Percentiles rank a stretch among this genome's conserved stretches.
Conservation (phyloP, 1,139 yeast species). For the Sugiyamaella pinicola region DNA sequence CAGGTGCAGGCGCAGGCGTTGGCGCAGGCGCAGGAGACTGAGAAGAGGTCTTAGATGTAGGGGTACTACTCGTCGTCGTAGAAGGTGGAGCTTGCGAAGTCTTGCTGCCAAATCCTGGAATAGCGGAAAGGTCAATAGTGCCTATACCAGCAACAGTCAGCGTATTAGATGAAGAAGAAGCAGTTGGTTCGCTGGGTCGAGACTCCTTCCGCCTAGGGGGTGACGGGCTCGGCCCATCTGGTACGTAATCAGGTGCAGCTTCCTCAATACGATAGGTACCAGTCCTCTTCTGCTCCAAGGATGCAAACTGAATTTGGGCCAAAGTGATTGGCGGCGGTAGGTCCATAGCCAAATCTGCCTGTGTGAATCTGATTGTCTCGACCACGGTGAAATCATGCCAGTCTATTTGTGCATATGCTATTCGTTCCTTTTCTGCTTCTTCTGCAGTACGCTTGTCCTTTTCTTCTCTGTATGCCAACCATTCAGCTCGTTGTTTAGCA, state of each 20-base stretch:
- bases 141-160: slow-evolving; percentile 10
- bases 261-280: slow-evolving; percentile 42
- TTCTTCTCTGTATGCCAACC: slow-evolving; percentile 47
- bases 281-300: slow-evolving; percentile 53
- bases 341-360: slow-evolving; percentile 63
- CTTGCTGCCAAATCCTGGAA: slow-evolving; percentile 4
- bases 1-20: slow-evolving; percentile 45
- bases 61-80: slow-evolving; percentile 11
- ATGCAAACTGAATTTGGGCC: slow-evolving; percentile 62
- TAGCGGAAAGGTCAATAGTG: slow-evolving; percentile 6
- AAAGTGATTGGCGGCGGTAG: slow-evolving; percentile 63
- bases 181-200: neutral
- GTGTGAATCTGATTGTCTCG: slow-evolving; percentile 67
- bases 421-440: slow-evolving; percentile 45
- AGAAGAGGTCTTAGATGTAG: slow-evolving; percentile 13
- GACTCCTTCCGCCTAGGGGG: no score
- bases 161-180: neutral
- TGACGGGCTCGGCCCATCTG: slow-evolving; percentile 20
- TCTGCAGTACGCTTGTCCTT: slow-evolving; percentile 41
- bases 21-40: slow-evolving; percentile 40
- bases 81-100: neutral
- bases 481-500: slow-evolving; percentile 62
- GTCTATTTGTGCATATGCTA: slow-evolving; percentile 74
- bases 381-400: slow-evolving; percentile 84
- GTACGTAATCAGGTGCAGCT: slow-evolving; percentile 45